Evolutionary conservation across 2,329 filamentous ascomycete species (phyloP), one percentile per base, ranked within the genome.

Genomic region (Rhytidhysteron rufulum): DNA sequence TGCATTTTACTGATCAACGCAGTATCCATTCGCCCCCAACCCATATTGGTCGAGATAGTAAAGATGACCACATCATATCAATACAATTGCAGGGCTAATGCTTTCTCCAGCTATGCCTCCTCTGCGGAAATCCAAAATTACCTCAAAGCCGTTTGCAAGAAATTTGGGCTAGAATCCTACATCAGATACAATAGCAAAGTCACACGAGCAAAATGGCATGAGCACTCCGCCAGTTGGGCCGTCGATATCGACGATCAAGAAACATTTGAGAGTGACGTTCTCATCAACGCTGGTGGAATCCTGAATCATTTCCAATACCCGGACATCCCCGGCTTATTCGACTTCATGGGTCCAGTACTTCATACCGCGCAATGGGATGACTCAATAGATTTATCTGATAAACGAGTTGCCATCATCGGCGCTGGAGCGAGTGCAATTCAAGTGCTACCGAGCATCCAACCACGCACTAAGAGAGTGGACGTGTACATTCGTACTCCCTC

Each of bases 11-110:
- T n/a, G n/a, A n/a, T n/a, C n/a, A n/a, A n/a, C n/a, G n/a, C n/a
- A n/a, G 54, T 77, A 77, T 6, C 80, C 79, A 0, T 87, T 86
- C 57, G 70, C 72, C 5, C 81, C 82, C 1, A 87, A 86, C 41
- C 76, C 73, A 0, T 69, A 82, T 47, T 88, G 85, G 85, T 74
- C 73, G 0, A 80, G 85, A 48, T 73, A 82, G 42, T 88, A 85
- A 85, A 88, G 58, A 88, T 88, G 43, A 66, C 72, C 6, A 71
- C 77, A 13, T 88, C 88, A 54, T 86, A 81, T 80, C 73, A 84
- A 49, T 60, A 61, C 0, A 61, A 85, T 3, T 82, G 82, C 0
- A 64, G 63, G 4, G 83, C 85, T 49, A 73, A 85, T 53, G 69
- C 79, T 29, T 75, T 87, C 1, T 81, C 85, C 55, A 67, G 76